Base-by-base conservation (phyloP, 352 stramenopile genomes). In the Pythium scleroteichum region DNA sequence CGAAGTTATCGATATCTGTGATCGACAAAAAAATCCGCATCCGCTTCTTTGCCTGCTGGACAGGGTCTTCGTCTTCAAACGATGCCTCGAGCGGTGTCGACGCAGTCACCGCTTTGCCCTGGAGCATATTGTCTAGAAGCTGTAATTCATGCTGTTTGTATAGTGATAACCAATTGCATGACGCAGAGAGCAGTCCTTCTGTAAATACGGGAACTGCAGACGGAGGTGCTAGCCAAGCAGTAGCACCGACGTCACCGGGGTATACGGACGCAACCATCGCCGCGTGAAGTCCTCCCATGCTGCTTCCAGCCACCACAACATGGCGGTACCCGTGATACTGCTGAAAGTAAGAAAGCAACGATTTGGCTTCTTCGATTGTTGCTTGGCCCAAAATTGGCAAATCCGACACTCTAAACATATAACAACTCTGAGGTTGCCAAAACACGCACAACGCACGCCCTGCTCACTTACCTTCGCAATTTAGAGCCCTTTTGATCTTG, bases 351-450 rank as follows among this genome's bases (percentile, higher is more conserved):
- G 68, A 61, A n/a, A 93, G 59, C 49, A 93, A 62, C 16, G 81
- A 91, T 57, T 93, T 93, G 62, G 83, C 71, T 63, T 93, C 83
- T 60, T 90, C 82, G n/a, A 93, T 93, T 3, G 83, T 93, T 13
- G 83, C 78, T 70, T 91, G 77, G 0, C 83, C 83, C 8, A 93
- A 60, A 22, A 91, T 87, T 2, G 83, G 79, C 17, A 93, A 56
- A 42, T 93, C 83, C 14, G 57, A 64, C 14, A 64, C 57, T n/a
- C 57, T 64, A 26, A 71, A 50, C 19, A 27, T 20, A 33, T 35
- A 4, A 35, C 24, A 1, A 33, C 24, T 39, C 14, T 8, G 8
- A 39, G 33, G 8, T 39, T 8, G 8, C 14, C 8, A 14, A 14
- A 8, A 8, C 33, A 39, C 33, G 33, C 38, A 20, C 38, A 44